These are phyloP conservation scores for Epichloe sibirici DNA, from an alignment of 2,329 filamentous ascomycete genomes.

Conservation along the genomic window DNA sequence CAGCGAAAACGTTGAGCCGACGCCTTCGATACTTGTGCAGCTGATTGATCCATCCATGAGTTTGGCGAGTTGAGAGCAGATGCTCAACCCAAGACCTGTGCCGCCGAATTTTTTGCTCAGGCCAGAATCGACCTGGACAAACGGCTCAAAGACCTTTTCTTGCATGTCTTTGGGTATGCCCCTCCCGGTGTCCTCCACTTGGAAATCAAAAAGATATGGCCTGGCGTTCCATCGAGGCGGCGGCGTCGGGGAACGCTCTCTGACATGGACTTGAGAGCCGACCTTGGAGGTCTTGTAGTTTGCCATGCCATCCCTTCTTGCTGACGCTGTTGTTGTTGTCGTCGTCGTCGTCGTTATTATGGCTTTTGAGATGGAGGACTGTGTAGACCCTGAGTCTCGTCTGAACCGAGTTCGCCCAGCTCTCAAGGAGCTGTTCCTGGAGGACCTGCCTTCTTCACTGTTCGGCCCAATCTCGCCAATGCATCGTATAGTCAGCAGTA, in stretches of 20 bases:
- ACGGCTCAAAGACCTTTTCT: conserved; percentile 80
- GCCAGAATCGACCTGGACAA: conserved; percentile 83
- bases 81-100: conserved; percentile 77
- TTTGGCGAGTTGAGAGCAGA: conserved; percentile 73
- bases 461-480: conserved; percentile 42
- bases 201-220: conserved; percentile 70
- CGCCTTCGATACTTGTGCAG: conserved; percentile 57
- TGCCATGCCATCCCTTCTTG: conserved; percentile 23
- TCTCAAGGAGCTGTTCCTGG: conserved; percentile 27
- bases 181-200: conserved; percentile 78
- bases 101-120: conserved; percentile 84
- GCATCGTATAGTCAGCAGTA: conserved; percentile 66
- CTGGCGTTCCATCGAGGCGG: conserved; percentile 46
- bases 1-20: conserved; percentile 73
- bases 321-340: conserved; percentile 9
- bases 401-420: conserved; percentile 31
- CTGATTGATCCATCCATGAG: conserved; percentile 72
- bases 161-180: conserved; percentile 72
- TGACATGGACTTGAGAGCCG: conserved; percentile 32
- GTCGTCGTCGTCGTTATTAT: conserved; percentile 2
- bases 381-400: conserved; percentile 35
- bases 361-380: conserved; percentile 36
- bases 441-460: conserved; percentile 35
- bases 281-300: conserved; percentile 49
- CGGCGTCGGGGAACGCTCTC: conserved; percentile 46